These are phyloP conservation scores for Saturnispora saitoi DNA, from an alignment of 805 yeast species.

Conservation along the genomic window DNA sequence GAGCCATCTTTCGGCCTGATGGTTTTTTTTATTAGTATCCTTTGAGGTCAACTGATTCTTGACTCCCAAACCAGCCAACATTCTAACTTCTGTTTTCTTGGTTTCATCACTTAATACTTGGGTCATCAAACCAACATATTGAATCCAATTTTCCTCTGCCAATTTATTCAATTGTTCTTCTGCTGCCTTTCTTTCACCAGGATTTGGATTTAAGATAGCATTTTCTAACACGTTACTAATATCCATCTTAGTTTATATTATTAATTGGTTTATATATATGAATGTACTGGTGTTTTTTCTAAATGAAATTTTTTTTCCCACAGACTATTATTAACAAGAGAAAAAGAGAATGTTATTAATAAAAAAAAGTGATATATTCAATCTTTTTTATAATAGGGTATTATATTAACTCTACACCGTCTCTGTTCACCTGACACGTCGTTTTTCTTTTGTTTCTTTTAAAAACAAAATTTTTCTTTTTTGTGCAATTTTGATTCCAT, in stretches of 20 bases:
- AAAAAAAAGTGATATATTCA: background rate
- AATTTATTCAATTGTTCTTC: conserved; percentile 66
- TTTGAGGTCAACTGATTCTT: conserved; percentile 86
- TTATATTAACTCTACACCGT: background rate
- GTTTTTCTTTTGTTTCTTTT: background rate
- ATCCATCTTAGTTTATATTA: conserved; percentile 35
- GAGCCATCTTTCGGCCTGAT: conserved; percentile 70
- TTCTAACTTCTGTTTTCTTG: conserved; percentile 71
- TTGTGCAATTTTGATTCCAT: background rate
- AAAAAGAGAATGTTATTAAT: background rate
- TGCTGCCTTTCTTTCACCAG: conserved; percentile 61
- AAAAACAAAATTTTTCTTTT: background rate
- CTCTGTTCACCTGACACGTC: background rate
- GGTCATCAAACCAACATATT: conserved; percentile 61
- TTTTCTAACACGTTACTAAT: conserved; percentile 66
- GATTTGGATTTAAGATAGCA: conserved; percentile 65
- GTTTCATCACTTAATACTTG: conserved; percentile 60
- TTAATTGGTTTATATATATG: background rate
- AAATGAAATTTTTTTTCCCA: background rate
- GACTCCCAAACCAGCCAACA: conserved; percentile 80
- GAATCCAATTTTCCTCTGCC: conserved; percentile 68
- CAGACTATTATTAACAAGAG: background rate
- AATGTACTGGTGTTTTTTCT: background rate
- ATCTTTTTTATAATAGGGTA: background rate
- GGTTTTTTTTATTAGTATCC: conserved; percentile 48